Base-by-base conservation (phyloP, 1,284 basidiomycete species). In the Blastosporella zonata region DNA sequence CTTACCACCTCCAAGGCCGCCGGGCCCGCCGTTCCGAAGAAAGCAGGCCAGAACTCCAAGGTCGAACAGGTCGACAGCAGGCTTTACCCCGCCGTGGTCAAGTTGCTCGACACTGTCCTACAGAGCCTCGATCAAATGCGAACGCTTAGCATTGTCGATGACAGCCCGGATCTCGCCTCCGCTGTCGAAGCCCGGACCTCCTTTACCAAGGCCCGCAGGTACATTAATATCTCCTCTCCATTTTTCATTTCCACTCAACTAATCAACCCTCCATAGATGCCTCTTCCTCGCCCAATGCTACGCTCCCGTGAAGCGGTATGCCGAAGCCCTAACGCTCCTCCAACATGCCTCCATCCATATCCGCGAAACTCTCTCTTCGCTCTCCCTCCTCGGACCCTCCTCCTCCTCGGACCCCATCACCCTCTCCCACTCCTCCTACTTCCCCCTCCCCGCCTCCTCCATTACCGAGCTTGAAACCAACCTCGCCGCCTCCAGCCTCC, bases 41-140 rank as follows among this genome's bases (percentile, higher is more conserved):
- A 31, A 31, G 5, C 29, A 31, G 29, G 29, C 5, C 62, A 61
- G 58, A 79, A 69, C 57, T 63, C 61, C 53, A 78, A 69, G 58
- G 71, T 68, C 55, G 73, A 75, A 57, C 64, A 77, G 56, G 75
- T 88, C 45, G 86, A 87, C 59, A 68, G 74, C 46, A 75, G 89
- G 37, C 68, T 90, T 5, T 87, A 85, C 59, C 90, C 91, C 9
- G 91, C 89, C 0, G 73, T 94, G 4, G 85, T 96, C 65, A 96
- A 95, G 67, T 73, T 95, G 1, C 80, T 93, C 42, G 92, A 95
- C 65, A 85, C 88, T 1, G 78, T 93, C 23, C 67, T 95, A 9
- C 92, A 95, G 67, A 87, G 84, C 59, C 72, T 95, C 36, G 79
- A 80, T 44, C 90, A 92, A 64, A 87, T 94, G 79, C 78, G 90